A percentile compares a stretch with the other conserved stretches of the same genome.
Conservation (phyloP, 352 stramenopile species). For the Pythium guiyangense region DNA sequence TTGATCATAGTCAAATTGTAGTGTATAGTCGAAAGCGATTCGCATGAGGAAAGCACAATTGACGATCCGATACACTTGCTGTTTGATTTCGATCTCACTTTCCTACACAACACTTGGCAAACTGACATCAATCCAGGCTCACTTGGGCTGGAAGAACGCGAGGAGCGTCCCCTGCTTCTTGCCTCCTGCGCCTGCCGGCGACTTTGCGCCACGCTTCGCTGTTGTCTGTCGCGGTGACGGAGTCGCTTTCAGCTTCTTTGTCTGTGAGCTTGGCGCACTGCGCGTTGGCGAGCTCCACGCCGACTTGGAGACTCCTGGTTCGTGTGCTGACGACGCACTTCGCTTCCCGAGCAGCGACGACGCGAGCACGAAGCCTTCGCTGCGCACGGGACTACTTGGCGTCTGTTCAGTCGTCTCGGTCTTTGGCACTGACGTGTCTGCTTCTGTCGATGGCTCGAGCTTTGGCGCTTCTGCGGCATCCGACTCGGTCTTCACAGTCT, state of each 20-base stretch:
- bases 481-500: background rate
- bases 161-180: conserved; percentile 25
- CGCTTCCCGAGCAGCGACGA: conserved; percentile 47
- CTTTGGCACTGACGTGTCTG: conserved; percentile 6
- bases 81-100: background rate
- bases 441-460: background rate
- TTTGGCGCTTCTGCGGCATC: background rate
- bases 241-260: background rate
- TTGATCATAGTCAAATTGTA: background rate
- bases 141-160: conserved; percentile 30
- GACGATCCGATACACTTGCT: background rate
- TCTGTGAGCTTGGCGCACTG: conserved; percentile 6
- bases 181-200: background rate
- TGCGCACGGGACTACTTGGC: conserved; percentile 1
- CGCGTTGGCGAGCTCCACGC: background rate
- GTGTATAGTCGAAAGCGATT: background rate
- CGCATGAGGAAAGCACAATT: background rate
- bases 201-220: background rate
- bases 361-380: conserved; percentile 30
- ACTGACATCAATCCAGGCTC: background rate
- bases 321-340: background rate
- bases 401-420: background rate
- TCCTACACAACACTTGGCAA: background rate
- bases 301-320: background rate
- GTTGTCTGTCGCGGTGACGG: background rate